Base-by-base conservation (phyloP, 2,329 filamentous ascomycete genomes). In the Fusarium albosuccineum region DNA sequence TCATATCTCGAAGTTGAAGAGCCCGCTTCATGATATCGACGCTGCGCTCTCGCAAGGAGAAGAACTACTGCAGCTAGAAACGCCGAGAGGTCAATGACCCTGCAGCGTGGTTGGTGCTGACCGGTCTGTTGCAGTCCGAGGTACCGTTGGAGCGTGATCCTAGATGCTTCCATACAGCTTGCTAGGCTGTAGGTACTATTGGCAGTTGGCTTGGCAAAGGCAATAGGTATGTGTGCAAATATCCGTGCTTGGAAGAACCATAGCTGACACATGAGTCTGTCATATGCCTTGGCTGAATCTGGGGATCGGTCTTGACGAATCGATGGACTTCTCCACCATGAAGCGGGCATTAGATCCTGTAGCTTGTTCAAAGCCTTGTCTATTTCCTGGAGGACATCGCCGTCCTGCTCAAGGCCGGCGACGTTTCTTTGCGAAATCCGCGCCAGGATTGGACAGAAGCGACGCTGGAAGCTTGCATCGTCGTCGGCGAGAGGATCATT, bases 241-340 rank as follows among this genome's bases (percentile, higher is more conserved):
- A 53, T 50, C 13, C 53, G 53, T 10, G 60, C 64, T 45, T 66
- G 57, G 17, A 58, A 63, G 49, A 60, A 64, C 64, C 64, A 66
- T 26, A 64, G 36, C 44, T 66, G 64, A 13, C 56, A 66, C 27
- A 64, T 50, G 2, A 66, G 36, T 3, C 64, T 56, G 29, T 63
- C 61, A 2, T 57, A 53, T 3, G 60, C 63, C 22, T 37, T 50
- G 9, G 60, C 44, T 13, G 57, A 60, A 17, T 60, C 60, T 4
- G 63, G 52, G 42, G 57, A 34, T 45, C 49, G 42, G 41, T 52
- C 60, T 26, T 41, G 56, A 14, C 44, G n/a, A 14, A 66, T 55
- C 4, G 57, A 48, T 3, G 64, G 64, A 10, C 16, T 11, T 39
- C 29, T 60, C 60, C 64, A 66, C 64, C 64, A 66, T 26, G 60